Evolutionary conservation across 495 filamentous ascomycete genomes (phyloP).

Genomic region (Penicillium egyptiacum): DNA sequence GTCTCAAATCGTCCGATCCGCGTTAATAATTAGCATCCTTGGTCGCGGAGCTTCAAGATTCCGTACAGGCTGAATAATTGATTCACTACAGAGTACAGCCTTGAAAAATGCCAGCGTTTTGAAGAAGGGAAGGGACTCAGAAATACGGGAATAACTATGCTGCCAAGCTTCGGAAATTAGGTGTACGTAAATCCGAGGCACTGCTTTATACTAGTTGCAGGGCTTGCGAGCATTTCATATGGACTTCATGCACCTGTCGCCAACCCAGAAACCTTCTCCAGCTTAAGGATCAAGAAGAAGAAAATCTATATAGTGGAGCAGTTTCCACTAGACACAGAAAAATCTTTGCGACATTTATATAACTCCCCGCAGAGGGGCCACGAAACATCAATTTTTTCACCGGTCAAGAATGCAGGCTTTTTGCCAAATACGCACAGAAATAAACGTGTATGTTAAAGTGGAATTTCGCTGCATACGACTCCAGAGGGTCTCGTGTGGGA

Average conservation of each 20-base stretch:
- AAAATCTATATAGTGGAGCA: slow-evolving; percentile 23
- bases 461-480: not conserved
- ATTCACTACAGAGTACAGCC: not conserved
- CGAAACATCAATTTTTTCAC: slow-evolving; percentile 27
- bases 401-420: slow-evolving; percentile 19
- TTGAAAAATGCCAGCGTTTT: too few species aligned
- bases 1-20: slow-evolving; percentile 16
- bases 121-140: too few species aligned
- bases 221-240: not conserved
- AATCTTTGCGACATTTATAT: slow-evolving; percentile 20
- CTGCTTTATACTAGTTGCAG: not conserved
- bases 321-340: slow-evolving; percentile 22
- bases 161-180: slow-evolving; percentile 1
- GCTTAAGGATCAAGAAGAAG: slow-evolving; percentile 27
- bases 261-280: slow-evolving; percentile 23
- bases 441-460: not conserved
- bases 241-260: slow-evolving; percentile 26
- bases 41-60: slow-evolving; percentile 20
- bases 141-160: too few species aligned
- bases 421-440: slow-evolving; percentile 5
- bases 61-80: not conserved
- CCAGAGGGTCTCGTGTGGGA: not conserved
- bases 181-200: not conserved
- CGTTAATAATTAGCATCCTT: slow-evolving; percentile 24
- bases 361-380: slow-evolving; percentile 29